These are phyloP conservation scores for Suhomyces kilbournensis DNA, from an alignment of 805 yeast species.

Conservation along the genomic window DNA sequence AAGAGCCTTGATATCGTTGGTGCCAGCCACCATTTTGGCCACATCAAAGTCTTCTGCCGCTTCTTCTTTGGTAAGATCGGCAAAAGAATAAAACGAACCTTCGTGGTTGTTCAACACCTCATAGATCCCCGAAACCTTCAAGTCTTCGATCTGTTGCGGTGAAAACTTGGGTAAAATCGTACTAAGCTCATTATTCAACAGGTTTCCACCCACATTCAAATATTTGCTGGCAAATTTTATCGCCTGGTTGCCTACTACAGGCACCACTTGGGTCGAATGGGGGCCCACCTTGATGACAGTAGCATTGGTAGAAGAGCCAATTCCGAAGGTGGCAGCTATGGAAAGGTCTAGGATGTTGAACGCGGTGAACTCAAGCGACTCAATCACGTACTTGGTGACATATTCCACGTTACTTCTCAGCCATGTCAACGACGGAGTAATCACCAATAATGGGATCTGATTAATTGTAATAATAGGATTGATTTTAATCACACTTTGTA, in stretches of 20 bases:
- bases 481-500: slow-evolving; percentile 36
- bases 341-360: slow-evolving; percentile 67
- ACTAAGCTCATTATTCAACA: slow-evolving; percentile 54
- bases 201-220: slow-evolving; percentile 59
- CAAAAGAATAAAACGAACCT: slow-evolving; percentile 59
- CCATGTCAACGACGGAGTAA: slow-evolving; percentile 65
- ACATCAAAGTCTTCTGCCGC: slow-evolving; percentile 73
- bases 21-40: slow-evolving; percentile 79
- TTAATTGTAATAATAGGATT: slow-evolving; percentile 49
- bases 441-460: slow-evolving; percentile 69
- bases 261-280: slow-evolving; percentile 70
- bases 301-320: slow-evolving; percentile 62
- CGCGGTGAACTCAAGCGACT: slow-evolving; percentile 66
- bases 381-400: slow-evolving; percentile 74
- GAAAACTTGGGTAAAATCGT: slow-evolving; percentile 57
- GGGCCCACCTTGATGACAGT: slow-evolving; percentile 79
- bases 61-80: slow-evolving; percentile 36
- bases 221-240: slow-evolving; percentile 52
- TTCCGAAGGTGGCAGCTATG: slow-evolving; percentile 70
- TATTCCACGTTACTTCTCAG: slow-evolving; percentile 62
- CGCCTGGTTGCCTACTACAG: slow-evolving; percentile 72
- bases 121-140: slow-evolving; percentile 71
- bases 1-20: slow-evolving; percentile 36
- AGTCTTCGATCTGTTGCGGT: slow-evolving; percentile 60
- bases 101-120: slow-evolving; percentile 76